phyloP scores from a whole-genome alignment of 257 asterid species.

The Thymus quinquecostatus region DNA sequence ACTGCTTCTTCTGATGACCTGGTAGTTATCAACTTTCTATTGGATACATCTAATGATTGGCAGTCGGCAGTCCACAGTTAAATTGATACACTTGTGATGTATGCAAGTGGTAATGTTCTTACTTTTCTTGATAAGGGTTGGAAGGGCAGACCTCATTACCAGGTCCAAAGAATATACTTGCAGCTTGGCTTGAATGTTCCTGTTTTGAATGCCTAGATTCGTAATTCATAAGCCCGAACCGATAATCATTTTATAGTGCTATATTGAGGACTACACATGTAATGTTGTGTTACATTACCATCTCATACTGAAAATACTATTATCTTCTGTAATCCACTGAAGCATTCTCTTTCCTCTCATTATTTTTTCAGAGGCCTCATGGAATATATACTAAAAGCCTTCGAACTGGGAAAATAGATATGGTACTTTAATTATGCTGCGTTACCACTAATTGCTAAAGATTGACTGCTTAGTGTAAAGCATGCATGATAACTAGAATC shows the following conservation, averaged over 20 bases:
- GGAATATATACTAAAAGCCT: constrained; percentile 43
- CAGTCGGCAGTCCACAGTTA: not conserved
- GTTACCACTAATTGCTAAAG: constrained; percentile 24
- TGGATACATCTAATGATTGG: not conserved
- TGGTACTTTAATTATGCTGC: constrained; percentile 36
- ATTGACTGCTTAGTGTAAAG: constrained; percentile 2
- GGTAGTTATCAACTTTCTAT: not conserved
- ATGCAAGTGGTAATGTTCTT: not conserved
- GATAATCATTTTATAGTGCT: constrained; percentile 14
- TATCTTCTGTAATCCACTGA: constrained; percentile 21
- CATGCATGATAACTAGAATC: constrained; percentile 22
- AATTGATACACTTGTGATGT: constrained; percentile 2
- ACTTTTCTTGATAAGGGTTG: not conserved
- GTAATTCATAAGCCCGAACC: not conserved
- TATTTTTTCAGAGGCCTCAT: constrained; percentile 38
- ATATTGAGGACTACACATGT: not conserved
- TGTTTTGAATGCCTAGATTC: constrained; percentile 19
- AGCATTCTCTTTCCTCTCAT: constrained; percentile 33
- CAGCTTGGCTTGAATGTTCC: not conserved
- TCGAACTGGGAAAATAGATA: constrained; percentile 30
- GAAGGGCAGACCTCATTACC: not conserved
- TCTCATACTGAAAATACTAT: constrained; percentile 9
- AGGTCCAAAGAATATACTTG: constrained; percentile 1
- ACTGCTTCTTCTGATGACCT: not conserved
- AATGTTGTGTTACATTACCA: not conserved